Conservation (phyloP, 768 basidiomycete species). For the Amanita rimosa region DNA sequence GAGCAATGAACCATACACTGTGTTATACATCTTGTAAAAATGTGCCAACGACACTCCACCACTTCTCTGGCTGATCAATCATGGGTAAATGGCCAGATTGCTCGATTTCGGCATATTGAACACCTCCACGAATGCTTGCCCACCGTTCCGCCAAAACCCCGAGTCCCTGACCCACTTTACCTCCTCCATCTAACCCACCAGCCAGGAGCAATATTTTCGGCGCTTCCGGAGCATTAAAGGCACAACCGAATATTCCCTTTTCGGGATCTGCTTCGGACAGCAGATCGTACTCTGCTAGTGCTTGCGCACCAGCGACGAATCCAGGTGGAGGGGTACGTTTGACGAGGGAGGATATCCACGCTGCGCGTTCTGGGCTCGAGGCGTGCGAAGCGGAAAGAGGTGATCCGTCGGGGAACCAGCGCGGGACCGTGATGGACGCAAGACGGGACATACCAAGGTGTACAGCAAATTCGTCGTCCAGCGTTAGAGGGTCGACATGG, state of each 20-base stretch:
- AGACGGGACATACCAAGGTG: slow-evolving; percentile 29
- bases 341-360: slow-evolving; percentile 26
- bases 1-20: neutral
- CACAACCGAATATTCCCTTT: neutral
- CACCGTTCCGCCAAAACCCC: slow-evolving; percentile 21
- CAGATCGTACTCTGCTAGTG: slow-evolving; percentile 34
- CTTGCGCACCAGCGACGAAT: slow-evolving; percentile 34
- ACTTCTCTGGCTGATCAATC: slow-evolving; percentile 35
- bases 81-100: slow-evolving; percentile 39
- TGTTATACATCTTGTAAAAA: slow-evolving; percentile 10
- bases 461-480: slow-evolving; percentile 8
- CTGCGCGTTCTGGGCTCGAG: slow-evolving; percentile 7
- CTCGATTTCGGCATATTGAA: slow-evolving; percentile 22
- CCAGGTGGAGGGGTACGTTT: slow-evolving; percentile 27
- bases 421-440: slow-evolving; percentile 27
- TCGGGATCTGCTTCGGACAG: slow-evolving; percentile 5
- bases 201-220: slow-evolving; percentile 29
- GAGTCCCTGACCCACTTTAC: slow-evolving; percentile 30
- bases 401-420: slow-evolving; percentile 38
- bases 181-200: slow-evolving; percentile 36
- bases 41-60: slow-evolving; percentile 21
- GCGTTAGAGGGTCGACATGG: neutral
- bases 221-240: slow-evolving; percentile 14
- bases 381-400: slow-evolving; percentile 1
- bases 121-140: slow-evolving; percentile 13